Conservation (phyloP, 805 yeast species). For the Pichia nakasei region DNA sequence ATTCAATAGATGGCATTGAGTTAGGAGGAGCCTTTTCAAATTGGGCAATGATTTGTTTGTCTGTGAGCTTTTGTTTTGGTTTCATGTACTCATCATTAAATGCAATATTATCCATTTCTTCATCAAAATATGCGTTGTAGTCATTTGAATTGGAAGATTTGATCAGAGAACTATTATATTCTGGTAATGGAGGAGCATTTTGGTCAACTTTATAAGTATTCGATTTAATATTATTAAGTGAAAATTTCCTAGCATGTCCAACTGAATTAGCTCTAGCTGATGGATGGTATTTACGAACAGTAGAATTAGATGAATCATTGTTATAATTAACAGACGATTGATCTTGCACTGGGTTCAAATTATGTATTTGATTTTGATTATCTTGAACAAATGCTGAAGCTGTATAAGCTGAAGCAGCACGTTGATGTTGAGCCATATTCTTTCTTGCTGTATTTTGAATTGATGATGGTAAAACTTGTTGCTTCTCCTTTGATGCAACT, state of each 20-base stretch:
- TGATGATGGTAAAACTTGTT: conserved; percentile 22
- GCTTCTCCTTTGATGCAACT: conserved; percentile 49
- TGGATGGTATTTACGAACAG: conserved; percentile 44
- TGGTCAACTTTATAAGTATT: conserved; percentile 12
- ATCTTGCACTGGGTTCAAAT: conserved; percentile 2
- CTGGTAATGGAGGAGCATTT: conserved; percentile 39
- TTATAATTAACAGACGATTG: background rate
- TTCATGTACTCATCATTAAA: conserved; percentile 21
- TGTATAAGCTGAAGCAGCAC: conserved; percentile 31
- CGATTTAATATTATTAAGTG: conserved; percentile 30
- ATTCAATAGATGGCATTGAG: conserved; percentile 89
- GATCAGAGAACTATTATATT: conserved; percentile 19
- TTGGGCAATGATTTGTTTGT: conserved; percentile 36
- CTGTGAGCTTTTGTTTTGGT: conserved; percentile 31
- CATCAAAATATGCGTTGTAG: conserved; percentile 54
- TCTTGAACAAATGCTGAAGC: conserved; percentile 22
- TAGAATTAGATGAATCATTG: background rate
- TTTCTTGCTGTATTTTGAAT: conserved; percentile 19
- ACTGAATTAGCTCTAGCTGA: conserved; percentile 83
- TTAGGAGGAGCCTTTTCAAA: conserved; percentile 56
- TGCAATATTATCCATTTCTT: conserved; percentile 30
- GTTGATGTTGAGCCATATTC: conserved; percentile 26
- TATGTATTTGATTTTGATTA: background rate
- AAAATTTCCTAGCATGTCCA: conserved; percentile 67
- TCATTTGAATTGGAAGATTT: conserved; percentile 20